Evolutionary conservation across 345 rosid genomes (phyloP).

Genomic region (Melaleuca alternifolia): DNA sequence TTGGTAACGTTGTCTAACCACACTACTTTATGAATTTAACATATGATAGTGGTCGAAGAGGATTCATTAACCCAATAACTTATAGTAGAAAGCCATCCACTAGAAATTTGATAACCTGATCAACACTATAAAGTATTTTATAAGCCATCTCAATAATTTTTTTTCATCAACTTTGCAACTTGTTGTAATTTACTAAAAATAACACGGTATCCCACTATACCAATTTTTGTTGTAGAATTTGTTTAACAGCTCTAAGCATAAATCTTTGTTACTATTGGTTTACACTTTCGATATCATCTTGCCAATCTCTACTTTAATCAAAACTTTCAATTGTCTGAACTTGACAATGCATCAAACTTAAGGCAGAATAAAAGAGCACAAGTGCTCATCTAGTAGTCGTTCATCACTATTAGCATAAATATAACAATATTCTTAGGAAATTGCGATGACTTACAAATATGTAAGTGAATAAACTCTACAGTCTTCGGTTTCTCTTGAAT

Average conservation of each 20-base stretch:
- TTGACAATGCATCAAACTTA: neutral
- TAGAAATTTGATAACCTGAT: neutral
- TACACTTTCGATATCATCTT: neutral
- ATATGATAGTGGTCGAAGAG: too few relatives aligned
- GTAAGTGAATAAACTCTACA: neutral
- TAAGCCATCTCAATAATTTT: neutral
- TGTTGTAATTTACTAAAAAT: too few relatives aligned
- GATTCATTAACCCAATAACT: too few relatives aligned
- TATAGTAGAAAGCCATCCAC: too few relatives aligned
- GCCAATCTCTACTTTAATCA: too few relatives aligned
- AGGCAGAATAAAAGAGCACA: neutral
- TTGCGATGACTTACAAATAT: too few relatives aligned
- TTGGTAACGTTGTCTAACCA: neutral
- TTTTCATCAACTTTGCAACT: neutral
- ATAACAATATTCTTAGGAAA: too few relatives aligned
- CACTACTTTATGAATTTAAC: neutral
- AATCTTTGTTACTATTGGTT: neutral
- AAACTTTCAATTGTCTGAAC: too few relatives aligned
- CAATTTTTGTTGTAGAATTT: too few relatives aligned
- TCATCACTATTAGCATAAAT: too few relatives aligned
- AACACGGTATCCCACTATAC: neutral
- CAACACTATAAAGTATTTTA: neutral
- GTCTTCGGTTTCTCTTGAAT: neutral
- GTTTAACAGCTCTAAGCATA: fast-evolving
- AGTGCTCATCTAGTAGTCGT: neutral